These are phyloP conservation scores for Colletotrichum somersetense DNA, from an alignment of 2,329 filamentous ascomycete species.

Conservation along the genomic window DNA sequence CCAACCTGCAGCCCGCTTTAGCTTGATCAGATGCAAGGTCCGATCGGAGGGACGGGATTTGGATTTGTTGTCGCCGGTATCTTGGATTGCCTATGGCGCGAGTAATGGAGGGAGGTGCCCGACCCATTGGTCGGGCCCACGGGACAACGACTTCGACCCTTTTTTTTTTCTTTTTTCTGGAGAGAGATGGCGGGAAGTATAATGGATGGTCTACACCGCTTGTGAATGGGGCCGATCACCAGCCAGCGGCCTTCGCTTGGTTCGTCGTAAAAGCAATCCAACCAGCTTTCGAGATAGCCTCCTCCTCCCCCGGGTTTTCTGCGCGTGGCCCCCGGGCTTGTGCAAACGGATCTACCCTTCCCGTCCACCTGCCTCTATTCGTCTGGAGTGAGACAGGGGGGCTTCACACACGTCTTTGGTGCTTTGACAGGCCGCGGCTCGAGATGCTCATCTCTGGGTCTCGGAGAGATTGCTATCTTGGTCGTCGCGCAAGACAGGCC, in stretches of 20 bases:
- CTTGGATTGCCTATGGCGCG: constrained; percentile 14
- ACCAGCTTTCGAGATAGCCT: constrained; percentile 17
- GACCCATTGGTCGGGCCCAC: constrained; percentile 7
- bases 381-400: constrained; percentile 31
- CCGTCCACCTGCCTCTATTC: constrained; percentile 33
- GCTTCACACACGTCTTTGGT: neutral
- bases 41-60: constrained; percentile 35
- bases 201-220: constrained; percentile 29
- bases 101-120: constrained; percentile 20
- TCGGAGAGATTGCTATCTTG: constrained; percentile 15
- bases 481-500: neutral
- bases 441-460: neutral
- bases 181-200: constrained; percentile 27
- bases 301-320: constrained; percentile 1
- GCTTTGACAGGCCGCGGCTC: constrained; percentile 10
- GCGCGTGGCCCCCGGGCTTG: neutral
- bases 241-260: constrained; percentile 26
- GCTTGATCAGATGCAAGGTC: constrained; percentile 39
- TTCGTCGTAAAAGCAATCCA: constrained; percentile 17
- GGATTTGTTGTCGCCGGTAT: constrained; percentile 6
- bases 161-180: neutral
- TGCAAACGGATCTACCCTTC: constrained; percentile 13
- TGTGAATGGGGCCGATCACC: constrained; percentile 24
- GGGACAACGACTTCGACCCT: neutral
- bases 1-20: constrained; percentile 27